Evolutionary conservation across 2,329 filamentous ascomycete species (phyloP).

Genomic region (Macroventuria anomochaeta): DNA sequence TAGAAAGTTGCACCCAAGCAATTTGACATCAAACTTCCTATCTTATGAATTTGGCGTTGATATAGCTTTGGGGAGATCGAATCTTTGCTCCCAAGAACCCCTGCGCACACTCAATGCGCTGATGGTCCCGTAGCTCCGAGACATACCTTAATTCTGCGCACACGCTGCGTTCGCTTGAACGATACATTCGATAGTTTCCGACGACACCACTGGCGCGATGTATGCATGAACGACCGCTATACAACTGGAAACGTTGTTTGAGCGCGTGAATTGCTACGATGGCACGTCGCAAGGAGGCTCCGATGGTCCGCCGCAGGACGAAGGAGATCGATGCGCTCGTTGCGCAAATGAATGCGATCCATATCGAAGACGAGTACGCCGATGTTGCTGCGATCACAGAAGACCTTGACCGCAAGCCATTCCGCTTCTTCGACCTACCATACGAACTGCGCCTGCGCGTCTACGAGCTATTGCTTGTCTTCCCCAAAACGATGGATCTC

Average conservation of each 20-base stretch:
- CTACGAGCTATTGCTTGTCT: slow-evolving; percentile 56
- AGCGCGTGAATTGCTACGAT: slow-evolving; percentile 14
- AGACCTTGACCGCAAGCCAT: slow-evolving; percentile 39
- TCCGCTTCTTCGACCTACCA: slow-evolving; percentile 61
- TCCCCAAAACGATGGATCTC: slow-evolving; percentile 67
- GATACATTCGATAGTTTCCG: slow-evolving; percentile 11
- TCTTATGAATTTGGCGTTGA: slow-evolving; percentile 64
- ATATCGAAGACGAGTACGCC: slow-evolving; percentile 22
- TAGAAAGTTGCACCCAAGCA: slow-evolving; percentile 53
- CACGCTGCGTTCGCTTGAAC: no score
- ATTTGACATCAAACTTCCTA: slow-evolving; percentile 64
- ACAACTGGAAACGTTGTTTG: slow-evolving; percentile 39
- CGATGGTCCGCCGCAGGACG: slow-evolving; percentile 29
- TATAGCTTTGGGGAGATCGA: slow-evolving; percentile 59
- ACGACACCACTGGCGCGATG: slow-evolving; percentile 44
- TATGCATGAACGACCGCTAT: slow-evolving; percentile 51
- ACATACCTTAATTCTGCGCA: slow-evolving; percentile 37
- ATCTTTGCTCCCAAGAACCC: slow-evolving; percentile 49
- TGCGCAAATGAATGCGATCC: slow-evolving; percentile 34
- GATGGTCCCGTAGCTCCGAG: slow-evolving; percentile 48
- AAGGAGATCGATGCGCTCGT: slow-evolving; percentile 38
- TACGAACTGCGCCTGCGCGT: slow-evolving; percentile 61
- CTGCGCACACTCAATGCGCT: slow-evolving; percentile 38
- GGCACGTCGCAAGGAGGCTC: slow-evolving; percentile 17
- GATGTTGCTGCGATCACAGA: slow-evolving; percentile 7